Base-by-base conservation (phyloP, 2,329 filamentous ascomycete genomes). In the Colletotrichum camelliae region DNA sequence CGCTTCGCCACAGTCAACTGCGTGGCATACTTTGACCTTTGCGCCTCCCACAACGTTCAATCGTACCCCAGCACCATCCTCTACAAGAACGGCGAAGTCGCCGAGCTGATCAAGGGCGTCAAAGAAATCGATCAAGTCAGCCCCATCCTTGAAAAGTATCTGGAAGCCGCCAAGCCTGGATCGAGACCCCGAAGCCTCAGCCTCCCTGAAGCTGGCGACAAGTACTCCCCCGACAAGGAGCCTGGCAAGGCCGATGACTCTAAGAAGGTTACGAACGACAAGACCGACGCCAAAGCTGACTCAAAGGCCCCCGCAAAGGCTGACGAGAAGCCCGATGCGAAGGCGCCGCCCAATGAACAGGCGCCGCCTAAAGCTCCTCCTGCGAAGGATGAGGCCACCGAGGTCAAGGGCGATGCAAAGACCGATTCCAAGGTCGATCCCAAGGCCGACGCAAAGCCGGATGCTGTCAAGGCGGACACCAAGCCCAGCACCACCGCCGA, bases 1-100 rank as follows among this genome's bases (percentile, higher is more conserved):
- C 93, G 94, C 80, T 98, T 99, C 82, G 96, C 91, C 35, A 92
- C 91, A 74, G 86, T 99, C 78, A 95, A 99, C 86, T 99, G 97
- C 84, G 87, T 96, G 68, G 95, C 95, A 35, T 95, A 93, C 82
- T 94, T 91, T 74, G 95, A 98, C 82, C 88, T 95, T 16, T 99
- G 97, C 86, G 84, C 85, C 66, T 89, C 92, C 33, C 89, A 96
- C 77, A 87, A 91, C 3, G 90, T 98, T 70, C 81, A 84, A 65
- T 91, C 91, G 21, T 98, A 92, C 81, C 97, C 97, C 1, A 94
- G 93, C 2, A 94, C 97, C 60, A 86, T 92, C 27, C 87, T 98
- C 13, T 98, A 93, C 87, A 93, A 97, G 83, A 90, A 98, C 83
- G 96, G 96, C 72, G 89, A 94, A 80, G 85, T 91, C 62, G 84